Evolutionary conservation across 129 eudicot species (phyloP), one percentile per base, ranked within the genome.

Genomic region (Centrapalus pauciflorus): DNA sequence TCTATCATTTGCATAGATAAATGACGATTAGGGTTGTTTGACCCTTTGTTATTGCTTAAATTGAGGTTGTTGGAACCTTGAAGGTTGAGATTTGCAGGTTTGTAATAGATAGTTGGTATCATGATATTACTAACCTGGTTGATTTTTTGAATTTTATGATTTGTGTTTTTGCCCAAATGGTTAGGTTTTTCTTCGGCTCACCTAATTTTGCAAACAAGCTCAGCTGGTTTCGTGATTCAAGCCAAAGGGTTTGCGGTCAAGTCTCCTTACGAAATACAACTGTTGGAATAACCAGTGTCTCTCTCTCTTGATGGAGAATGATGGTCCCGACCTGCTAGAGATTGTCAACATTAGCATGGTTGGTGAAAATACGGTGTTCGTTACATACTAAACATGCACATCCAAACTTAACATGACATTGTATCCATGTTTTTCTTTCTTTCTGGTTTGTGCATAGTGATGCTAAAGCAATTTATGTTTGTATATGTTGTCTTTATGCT

Each of bases 141-240:
- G n/a, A n/a, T n/a, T n/a, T n/a, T n/a, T n/a, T n/a, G n/a, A n/a
- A n/a, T n/a, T n/a, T n/a, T 93, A 61, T 93, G 89, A 66, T 82
- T 93, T 17, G 81, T 82, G 51, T 93, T 85, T 79, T 43, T 83
- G 46, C 98, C 98, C 3, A 71, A 75, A 63, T 30, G 28, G 52
- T 64, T 93, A 68, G 98, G 98, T 33, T 66, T 72, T 52, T 83
- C 96, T 50, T 83, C 90, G 1, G 87, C 83, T 37, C 87, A 88
- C 43, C 35, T 93, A 27, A 67, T 93, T 43, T 41, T 93, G 68
- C 98, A 88, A 79, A 88, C 98, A n/a, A 86, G 84, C 70, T 80
- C 62, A 10, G 98, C 96, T 63, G 98, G 95, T 60, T 93, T 93
- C 71, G 46, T 93, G 78, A 72, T 93, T 41, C 82, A 66, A 29